These are phyloP conservation scores for Creolimax fragrantissima DNA, from an alignment of 78 protist genomes.

Conservation along the genomic window DNA sequence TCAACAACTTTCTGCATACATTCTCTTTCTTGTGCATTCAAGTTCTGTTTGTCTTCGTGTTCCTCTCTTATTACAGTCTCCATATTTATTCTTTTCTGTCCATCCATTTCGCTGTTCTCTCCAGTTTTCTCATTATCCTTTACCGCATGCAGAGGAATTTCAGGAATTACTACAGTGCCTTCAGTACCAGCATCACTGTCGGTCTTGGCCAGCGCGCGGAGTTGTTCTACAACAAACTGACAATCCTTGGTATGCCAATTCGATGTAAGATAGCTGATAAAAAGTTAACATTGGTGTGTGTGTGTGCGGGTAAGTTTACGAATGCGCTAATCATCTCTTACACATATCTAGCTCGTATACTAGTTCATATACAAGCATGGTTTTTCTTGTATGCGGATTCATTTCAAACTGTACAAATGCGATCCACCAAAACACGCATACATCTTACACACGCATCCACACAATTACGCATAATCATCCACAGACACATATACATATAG, in stretches of 20 bases:
- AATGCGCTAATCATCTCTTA: too few relatives aligned
- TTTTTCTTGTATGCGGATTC: too few relatives aligned
- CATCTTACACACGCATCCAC: neutral
- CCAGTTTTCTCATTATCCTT: neutral
- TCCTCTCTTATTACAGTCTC: neutral
- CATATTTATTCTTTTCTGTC: neutral
- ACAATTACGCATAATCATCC: neutral
- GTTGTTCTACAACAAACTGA: conserved; percentile 39
- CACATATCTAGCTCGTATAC: too few relatives aligned
- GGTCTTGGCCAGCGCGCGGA: neutral
- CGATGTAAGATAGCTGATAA: neutral
- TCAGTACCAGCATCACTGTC: neutral
- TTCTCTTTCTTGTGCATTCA: neutral
- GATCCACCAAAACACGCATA: neutral
- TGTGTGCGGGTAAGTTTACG: too few relatives aligned
- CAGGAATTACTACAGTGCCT: neutral
- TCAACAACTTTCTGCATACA: conserved; percentile 3
- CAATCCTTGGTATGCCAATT: neutral
- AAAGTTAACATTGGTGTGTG: too few relatives aligned
- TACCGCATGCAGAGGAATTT: conserved; percentile 11
- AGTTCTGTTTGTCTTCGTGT: neutral
- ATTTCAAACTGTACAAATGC: too few relatives aligned
- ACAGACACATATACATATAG: neutral
- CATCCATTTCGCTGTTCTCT: neutral
- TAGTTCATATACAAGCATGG: too few relatives aligned